Evolutionary conservation across 345 rosid genomes (phyloP).

Genomic region (Sapria himalayana): DNA sequence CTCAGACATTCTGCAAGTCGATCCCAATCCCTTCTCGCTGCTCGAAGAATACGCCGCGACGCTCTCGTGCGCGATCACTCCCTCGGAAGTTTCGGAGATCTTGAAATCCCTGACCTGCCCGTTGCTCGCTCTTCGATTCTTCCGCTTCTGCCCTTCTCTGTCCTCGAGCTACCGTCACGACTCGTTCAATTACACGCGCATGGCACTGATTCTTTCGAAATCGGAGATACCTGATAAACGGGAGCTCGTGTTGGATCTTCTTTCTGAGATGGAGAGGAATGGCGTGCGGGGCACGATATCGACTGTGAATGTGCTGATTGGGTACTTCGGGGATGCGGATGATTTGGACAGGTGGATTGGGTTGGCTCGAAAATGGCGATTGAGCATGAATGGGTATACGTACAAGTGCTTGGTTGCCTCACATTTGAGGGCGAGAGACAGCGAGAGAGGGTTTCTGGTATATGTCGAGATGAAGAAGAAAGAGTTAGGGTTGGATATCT

Average conservation of each 20-base stretch:
- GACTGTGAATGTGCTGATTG: conserved; percentile 53
- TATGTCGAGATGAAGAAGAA: conserved; percentile 50
- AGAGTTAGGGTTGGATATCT: conserved; percentile 49
- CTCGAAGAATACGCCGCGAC: conserved; percentile 44
- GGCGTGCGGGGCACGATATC: conserved; percentile 44
- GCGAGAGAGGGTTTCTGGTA: conserved; percentile 24
- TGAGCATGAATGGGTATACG: conserved; percentile 56
- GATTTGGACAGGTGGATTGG: conserved; percentile 36
- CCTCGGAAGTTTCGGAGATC: conserved; percentile 57
- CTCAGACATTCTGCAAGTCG: background rate
- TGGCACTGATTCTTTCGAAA: conserved; percentile 53
- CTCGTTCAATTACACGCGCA: conserved; percentile 42
- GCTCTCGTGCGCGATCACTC: conserved; percentile 39
- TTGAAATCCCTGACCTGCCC: conserved; percentile 68
- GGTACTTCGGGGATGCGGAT: conserved; percentile 31
- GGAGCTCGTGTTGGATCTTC: conserved; percentile 24
- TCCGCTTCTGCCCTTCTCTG: conserved; percentile 33
- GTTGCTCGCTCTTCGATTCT: conserved; percentile 41
- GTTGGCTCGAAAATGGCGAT: conserved; percentile 48
- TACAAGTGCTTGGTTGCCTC: conserved; percentile 78
- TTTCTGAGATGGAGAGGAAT: conserved; percentile 39
- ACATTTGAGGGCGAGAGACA: conserved; percentile 40
- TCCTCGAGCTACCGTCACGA: conserved; percentile 34
- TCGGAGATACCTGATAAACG: conserved; percentile 27
- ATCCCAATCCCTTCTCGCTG: conserved; percentile 16